These are phyloP conservation scores for Paramyrothecium sp. DNA, from an alignment of 2,329 filamentous ascomycete species.

Conservation along the genomic window DNA sequence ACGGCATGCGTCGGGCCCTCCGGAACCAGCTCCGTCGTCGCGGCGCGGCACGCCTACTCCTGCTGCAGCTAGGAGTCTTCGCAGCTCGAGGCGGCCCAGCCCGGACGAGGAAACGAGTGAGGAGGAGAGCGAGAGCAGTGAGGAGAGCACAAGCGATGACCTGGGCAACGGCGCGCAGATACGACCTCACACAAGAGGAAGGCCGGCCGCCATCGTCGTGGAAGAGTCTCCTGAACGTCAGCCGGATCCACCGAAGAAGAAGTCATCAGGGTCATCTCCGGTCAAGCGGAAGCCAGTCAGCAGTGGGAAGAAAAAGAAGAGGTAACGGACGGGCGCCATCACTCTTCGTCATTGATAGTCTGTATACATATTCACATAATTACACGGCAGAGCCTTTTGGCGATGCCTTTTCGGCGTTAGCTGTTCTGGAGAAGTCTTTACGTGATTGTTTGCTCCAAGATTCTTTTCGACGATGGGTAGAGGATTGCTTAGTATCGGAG, in stretches of 20 bases:
- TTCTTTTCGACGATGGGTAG: no score
- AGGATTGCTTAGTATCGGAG: no score
- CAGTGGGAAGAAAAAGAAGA: conserved; percentile 31
- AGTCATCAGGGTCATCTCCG: conserved; percentile 32
- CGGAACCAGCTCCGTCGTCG: conserved; percentile 22
- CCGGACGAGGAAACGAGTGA: conserved; percentile 32
- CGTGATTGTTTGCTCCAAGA: not conserved
- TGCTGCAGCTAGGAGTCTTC: conserved; percentile 29
- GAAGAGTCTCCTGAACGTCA: conserved; percentile 30
- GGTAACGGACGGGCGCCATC: conserved; percentile 16
- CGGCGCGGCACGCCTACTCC: conserved; percentile 22
- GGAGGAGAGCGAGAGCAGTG: conserved; percentile 30
- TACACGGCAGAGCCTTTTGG: not conserved
- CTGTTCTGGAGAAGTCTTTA: not conserved
- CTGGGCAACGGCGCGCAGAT: conserved; percentile 32
- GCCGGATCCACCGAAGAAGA: conserved; percentile 32
- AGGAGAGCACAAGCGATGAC: conserved; percentile 35
- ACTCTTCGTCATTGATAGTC: not conserved
- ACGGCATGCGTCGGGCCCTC: conserved; percentile 34
- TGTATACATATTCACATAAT: conserved; percentile 4
- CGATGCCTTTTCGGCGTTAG: conserved; percentile 2
- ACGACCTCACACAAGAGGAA: conserved; percentile 21
- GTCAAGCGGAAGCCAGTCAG: conserved; percentile 37
- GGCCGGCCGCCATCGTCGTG: conserved; percentile 37
- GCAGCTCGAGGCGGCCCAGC: conserved; percentile 25